Conservation (phyloP, 352 stramenopile species). For the Pythium periplocum region DNA sequence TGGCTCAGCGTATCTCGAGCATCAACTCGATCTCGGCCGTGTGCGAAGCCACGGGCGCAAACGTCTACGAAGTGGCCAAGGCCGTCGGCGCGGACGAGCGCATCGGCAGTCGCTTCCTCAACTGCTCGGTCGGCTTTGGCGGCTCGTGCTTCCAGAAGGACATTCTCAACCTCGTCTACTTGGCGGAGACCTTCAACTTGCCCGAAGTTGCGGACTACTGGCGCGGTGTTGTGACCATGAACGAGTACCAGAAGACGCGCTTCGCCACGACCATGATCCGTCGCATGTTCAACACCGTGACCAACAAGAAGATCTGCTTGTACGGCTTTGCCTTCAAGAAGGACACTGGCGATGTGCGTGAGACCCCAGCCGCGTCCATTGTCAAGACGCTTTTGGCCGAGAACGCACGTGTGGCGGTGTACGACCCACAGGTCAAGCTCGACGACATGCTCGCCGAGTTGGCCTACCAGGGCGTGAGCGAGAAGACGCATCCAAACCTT, state of each 20-base stretch:
- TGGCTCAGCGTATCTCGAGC: conserved; percentile 98
- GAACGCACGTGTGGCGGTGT: conserved; percentile 94
- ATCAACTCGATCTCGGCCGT: conserved; percentile 99
- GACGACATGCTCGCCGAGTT: conserved; percentile 89
- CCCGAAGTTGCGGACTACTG: conserved; percentile 99
- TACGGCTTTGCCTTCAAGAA: conserved; percentile 99
- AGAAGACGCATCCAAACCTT: conserved; percentile 86
- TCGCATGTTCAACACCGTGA: conserved; percentile 99
- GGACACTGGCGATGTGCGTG: conserved; percentile 98
- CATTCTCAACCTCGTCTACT: conserved; percentile 99
- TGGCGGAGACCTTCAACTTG: conserved; percentile 97
- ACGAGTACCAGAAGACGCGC: conserved; percentile 99
- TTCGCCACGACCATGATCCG: conserved; percentile 98
- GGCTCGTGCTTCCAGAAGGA: conserved; percentile 99
- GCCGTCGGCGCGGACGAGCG: conserved; percentile 97
- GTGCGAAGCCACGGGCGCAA: conserved; percentile 97
- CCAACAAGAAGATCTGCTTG: conserved; percentile 99
- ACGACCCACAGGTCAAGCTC: conserved; percentile 98
- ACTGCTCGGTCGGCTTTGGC: conserved; percentile 98
- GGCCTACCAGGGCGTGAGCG: conserved; percentile 87
- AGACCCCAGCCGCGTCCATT: conserved; percentile 97
- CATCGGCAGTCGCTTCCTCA: conserved; percentile 98
- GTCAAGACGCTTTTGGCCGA: conserved; percentile 96
- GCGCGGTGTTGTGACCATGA: conserved; percentile 98
- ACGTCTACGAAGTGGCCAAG: conserved; percentile 97